Percentiles rank a stretch among this genome's conserved stretches.
phyloP scores from a whole-genome alignment of 1,284 basidiomycete genomes.

The Austropuccinia psidii region DNA sequence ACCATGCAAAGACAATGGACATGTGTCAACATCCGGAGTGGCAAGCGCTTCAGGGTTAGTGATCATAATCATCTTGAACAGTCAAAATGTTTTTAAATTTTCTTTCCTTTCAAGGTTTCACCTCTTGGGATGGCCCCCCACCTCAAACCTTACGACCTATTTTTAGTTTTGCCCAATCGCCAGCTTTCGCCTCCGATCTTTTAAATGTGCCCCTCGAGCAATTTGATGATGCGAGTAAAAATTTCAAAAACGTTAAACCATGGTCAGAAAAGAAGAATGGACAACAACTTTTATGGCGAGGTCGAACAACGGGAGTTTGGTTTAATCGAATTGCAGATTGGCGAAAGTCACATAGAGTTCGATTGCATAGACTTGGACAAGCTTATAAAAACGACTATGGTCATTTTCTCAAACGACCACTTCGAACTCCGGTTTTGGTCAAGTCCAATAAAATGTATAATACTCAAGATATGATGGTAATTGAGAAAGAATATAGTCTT shows the following conservation, averaged over 20 bases:
- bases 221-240: slow-evolving; percentile 23
- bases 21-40: slow-evolving; percentile 51
- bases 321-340: slow-evolving; percentile 47
- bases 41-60: slow-evolving; percentile 38
- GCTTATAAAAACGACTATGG: background rate
- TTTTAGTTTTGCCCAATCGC: slow-evolving; percentile 32
- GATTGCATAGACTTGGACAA: slow-evolving; percentile 47
- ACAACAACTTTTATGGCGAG: slow-evolving; percentile 50
- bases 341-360: slow-evolving; percentile 48
- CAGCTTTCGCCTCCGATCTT: slow-evolving; percentile 23
- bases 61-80: slow-evolving; percentile 44
- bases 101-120: slow-evolving; percentile 42
- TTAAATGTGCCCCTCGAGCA: slow-evolving; percentile 25
- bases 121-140: slow-evolving; percentile 23
- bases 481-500: slow-evolving; percentile 41
- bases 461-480: slow-evolving; percentile 46
- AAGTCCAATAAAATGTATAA: slow-evolving; percentile 39
- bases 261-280: slow-evolving; percentile 48
- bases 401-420: background rate
- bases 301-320: slow-evolving; percentile 49
- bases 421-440: background rate
- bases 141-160: slow-evolving; percentile 16
- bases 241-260: slow-evolving; percentile 40
- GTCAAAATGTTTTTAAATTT: slow-evolving; percentile 48
- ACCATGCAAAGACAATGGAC: slow-evolving; percentile 52